Base-by-base conservation (phyloP, 352 stramenopile species). In the Aphanomyces euteiches region DNA sequence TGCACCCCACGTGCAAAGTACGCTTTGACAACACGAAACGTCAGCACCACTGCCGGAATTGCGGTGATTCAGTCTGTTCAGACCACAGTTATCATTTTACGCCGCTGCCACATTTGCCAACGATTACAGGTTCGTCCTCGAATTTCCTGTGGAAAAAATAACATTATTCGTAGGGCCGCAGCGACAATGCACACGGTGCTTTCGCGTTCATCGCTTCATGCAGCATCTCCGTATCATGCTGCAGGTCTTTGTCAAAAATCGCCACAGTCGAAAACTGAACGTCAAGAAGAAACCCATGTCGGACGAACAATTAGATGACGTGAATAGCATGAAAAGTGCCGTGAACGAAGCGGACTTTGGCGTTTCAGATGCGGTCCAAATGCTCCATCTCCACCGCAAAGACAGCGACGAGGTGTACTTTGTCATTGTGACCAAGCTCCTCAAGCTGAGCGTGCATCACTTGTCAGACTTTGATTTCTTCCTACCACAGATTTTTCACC, bases 391-490 rank as follows among this genome's bases (percentile, higher is more conserved):
- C 59, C 85, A 91, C 72, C 83, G 85, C 40, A 81, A 92, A 57
- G 81, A 83, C 10, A 83, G 79, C 47, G 85, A 93, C 59, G 81
- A 90, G 71, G 84, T 85, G 40, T 93, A 93, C 57, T 76, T 77
- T 28, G 74, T 82, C 34, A 82, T 83, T 8, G 82, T 91, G 45
- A 82, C 84, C 72, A 91, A 92, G 65, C 70, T 93, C 34, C 72
- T 93, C 66, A 80, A 88, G 63, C 74, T 92, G 19, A 79, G 84
- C 47, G 68, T 74, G 10, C 74, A 77, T 13, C 90, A 89, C 66
- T 47, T 93, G 47, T 72, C 82, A 8, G 85, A 93, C 72, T 93
- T 93, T 45, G 85, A 93, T 73, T 93, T 93, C 53, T 93, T 93
- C 72, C 56, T 93, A 59, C 85, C 85, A 6, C 84, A 93, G 67